These are phyloP conservation scores for Apiospora marii DNA, from an alignment of 2,329 filamentous ascomycete species.

Conservation along the genomic window DNA sequence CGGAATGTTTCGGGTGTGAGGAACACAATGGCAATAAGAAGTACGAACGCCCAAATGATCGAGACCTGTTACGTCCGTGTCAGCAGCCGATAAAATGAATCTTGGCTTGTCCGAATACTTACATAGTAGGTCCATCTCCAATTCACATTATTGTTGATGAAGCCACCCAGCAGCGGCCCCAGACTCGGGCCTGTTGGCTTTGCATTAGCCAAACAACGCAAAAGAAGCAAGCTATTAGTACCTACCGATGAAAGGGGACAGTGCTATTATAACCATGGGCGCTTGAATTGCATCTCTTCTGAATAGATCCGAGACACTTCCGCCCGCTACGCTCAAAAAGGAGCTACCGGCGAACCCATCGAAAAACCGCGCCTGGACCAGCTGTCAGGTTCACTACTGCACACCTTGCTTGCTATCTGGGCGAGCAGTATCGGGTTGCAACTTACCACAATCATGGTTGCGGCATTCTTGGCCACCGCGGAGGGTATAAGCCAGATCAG, in stretches of 20 bases:
- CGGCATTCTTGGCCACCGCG: constrained; percentile 82
- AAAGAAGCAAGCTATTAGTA: background rate
- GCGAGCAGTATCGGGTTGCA: background rate
- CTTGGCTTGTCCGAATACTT: constrained; percentile 24
- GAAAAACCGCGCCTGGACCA: constrained; percentile 70
- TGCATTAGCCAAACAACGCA: background rate
- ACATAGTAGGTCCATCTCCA: constrained; percentile 88
- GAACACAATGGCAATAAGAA: constrained; percentile 70
- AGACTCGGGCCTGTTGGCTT: constrained; percentile 56
- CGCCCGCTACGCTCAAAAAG: constrained; percentile 78
- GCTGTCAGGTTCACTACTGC: constrained; percentile 19
- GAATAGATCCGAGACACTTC: constrained; percentile 86
- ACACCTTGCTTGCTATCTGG: background rate
- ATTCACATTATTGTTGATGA: constrained; percentile 77
- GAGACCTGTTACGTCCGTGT: constrained; percentile 56
- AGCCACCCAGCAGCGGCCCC: constrained; percentile 74
- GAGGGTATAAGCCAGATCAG: constrained; percentile 83
- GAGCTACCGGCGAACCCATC: constrained; percentile 75
- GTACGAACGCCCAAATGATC: constrained; percentile 78
- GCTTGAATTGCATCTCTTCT: constrained; percentile 71
- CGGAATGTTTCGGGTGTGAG: constrained; percentile 90
- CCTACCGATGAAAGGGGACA: constrained; percentile 65
- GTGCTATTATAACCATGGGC: constrained; percentile 84
- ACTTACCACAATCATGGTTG: constrained; percentile 72
- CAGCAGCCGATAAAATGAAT: constrained; percentile 26